Evolutionary conservation across 805 yeast genomes (phyloP).

Genomic region (Candida nanaspora): DNA sequence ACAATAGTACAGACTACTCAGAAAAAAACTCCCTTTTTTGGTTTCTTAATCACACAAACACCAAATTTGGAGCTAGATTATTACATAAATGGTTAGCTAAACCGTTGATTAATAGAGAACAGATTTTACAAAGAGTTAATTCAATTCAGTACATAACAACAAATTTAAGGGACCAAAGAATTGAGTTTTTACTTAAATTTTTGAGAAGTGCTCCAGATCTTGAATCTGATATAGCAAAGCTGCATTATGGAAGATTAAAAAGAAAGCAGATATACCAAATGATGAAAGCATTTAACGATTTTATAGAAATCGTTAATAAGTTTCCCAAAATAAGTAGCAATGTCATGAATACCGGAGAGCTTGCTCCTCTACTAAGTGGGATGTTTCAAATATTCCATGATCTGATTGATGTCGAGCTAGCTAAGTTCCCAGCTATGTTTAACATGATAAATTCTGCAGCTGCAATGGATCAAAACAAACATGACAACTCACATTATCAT

Average conservation of each 20-base stretch:
- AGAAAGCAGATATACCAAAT: conserved; percentile 55
- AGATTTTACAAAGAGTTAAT: conserved; percentile 52
- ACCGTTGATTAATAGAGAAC: conserved; percentile 47
- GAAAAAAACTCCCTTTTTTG: conserved; percentile 68
- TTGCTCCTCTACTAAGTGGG: background rate
- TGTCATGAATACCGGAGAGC: too few species aligned
- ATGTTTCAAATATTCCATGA: background rate
- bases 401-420: conserved; percentile 7
- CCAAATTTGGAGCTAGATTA: conserved; percentile 66
- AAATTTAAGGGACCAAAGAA: conserved; percentile 29
- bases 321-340: background rate
- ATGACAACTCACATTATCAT: conserved; percentile 29
- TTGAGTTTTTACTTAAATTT: conserved; percentile 21
- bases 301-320: conserved; percentile 25
- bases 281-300: conserved; percentile 36
- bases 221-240: conserved; percentile 46
- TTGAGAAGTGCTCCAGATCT: conserved; percentile 42
- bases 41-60: conserved; percentile 74
- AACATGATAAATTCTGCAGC: conserved; percentile 44
- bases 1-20: conserved; percentile 49
- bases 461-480: conserved; percentile 45
- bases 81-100: conserved; percentile 65
- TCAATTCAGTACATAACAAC: conserved; percentile 48
- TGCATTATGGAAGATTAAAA: conserved; percentile 52
- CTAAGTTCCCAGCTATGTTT: conserved; percentile 27